A percentile compares a stretch with the other conserved stretches of the same genome.
These are phyloP conservation scores for Leishmania tropica DNA, from an alignment of 208 protist species.

Conservation along the genomic window DNA sequence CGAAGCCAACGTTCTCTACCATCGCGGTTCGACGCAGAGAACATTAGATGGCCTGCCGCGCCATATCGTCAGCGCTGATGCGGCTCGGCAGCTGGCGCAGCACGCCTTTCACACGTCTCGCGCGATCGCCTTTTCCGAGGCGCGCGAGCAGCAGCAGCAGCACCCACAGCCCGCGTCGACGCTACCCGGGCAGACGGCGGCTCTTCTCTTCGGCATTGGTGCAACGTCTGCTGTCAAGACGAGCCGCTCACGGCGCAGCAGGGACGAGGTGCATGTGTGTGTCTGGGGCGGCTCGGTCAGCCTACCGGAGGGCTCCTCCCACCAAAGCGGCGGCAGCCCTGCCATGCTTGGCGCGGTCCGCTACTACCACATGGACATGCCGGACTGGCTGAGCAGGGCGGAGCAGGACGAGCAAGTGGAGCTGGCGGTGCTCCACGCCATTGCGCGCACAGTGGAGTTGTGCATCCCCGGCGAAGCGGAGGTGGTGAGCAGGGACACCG, in stretches of 20 bases:
- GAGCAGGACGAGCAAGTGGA: conserved; percentile 62
- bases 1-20: conserved; percentile 50
- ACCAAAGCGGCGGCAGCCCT: not conserved
- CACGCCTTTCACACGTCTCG: conserved; percentile 45
- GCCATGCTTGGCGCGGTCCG: conserved; percentile 11
- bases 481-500: not conserved
- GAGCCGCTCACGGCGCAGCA: conserved; percentile 31
- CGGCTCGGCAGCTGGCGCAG: conserved; percentile 63
- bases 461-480: conserved; percentile 10
- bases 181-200: not conserved
- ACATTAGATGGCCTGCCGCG: conserved; percentile 56
- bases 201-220: conserved; percentile 57
- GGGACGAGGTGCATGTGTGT: conserved; percentile 49
- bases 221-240: conserved; percentile 61
- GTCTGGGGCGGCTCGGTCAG: conserved; percentile 40
- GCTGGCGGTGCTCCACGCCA: conserved; percentile 50
- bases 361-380: conserved; percentile 45
- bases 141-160: conserved; percentile 4
- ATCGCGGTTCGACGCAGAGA: conserved; percentile 17
- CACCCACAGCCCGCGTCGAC: not conserved
- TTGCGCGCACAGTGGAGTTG: conserved; percentile 25
- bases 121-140: conserved; percentile 4
- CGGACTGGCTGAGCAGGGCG: conserved; percentile 25
- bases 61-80: conserved; percentile 29
- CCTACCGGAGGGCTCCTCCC: not conserved